A percentile compares a stretch with the other conserved stretches of the same genome.
Conservation (phyloP, 2,329 filamentous ascomycete species). For the Colletotrichum sidae region DNA sequence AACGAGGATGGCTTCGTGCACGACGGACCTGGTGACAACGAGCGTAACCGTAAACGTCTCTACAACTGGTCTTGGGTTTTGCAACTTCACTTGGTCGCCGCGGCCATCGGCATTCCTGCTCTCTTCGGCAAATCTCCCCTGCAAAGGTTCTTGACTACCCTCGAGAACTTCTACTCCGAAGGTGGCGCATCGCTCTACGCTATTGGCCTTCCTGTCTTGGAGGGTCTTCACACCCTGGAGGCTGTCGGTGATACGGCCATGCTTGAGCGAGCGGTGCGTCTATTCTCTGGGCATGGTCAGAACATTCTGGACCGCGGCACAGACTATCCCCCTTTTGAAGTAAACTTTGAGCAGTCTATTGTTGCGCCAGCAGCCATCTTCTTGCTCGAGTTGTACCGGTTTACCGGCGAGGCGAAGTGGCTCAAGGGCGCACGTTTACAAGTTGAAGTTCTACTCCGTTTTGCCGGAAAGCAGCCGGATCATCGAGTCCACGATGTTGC, state of each 20-base stretch:
- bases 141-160: slow-evolving; percentile 26
- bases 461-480: slow-evolving; percentile 34
- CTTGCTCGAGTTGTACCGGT: slow-evolving; percentile 61
- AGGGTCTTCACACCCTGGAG: slow-evolving; percentile 16
- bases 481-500: slow-evolving; percentile 34
- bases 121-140: slow-evolving; percentile 14
- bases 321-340: slow-evolving; percentile 31
- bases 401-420: slow-evolving; percentile 52
- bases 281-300: slow-evolving; percentile 20
- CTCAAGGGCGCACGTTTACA: slow-evolving; percentile 43
- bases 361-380: slow-evolving; percentile 34
- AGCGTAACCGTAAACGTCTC: slow-evolving; percentile 14
- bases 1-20: slow-evolving; percentile 26
- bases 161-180: slow-evolving; percentile 27
- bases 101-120: slow-evolving; percentile 18
- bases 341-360: slow-evolving; percentile 37
- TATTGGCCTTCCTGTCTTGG: slow-evolving; percentile 28
- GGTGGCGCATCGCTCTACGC: slow-evolving; percentile 32
- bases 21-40: slow-evolving; percentile 16
- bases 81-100: slow-evolving; percentile 28
- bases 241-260: not conserved
- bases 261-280: not conserved
- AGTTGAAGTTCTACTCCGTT: slow-evolving; percentile 25
- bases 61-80: slow-evolving; percentile 36
- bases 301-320: slow-evolving; percentile 14